Base-by-base conservation (phyloP, 2,329 filamentous ascomycete genomes). In the Blastomyces percursus region DNA sequence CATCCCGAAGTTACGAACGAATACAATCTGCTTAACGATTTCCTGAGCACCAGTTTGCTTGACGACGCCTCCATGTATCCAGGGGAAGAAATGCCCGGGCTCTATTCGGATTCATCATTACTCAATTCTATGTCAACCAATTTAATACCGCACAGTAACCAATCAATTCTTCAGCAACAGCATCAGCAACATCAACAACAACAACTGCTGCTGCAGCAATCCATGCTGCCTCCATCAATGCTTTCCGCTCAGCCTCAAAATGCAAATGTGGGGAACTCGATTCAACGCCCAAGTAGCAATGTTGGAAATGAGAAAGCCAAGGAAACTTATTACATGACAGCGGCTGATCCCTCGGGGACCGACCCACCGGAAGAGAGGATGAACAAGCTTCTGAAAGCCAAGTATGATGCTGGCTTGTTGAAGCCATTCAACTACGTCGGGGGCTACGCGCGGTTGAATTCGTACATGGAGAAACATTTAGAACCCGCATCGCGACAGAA, bases 341-440 rank as follows among this genome's bases (percentile, higher is more conserved):
- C 94, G 16, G 94, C 94, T 59, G 94, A 99, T 74, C 94, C 94
- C 2, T 90, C 90, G 6, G 93, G 93, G 60, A 85, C 91, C 68
- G 85, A 88, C 69, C 89, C 88, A 27, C 91, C 94, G 14, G 92
- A 96, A 75, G 91, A 96, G 74, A 88, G 94, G 64, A 96, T 99
- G 90, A 89, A 93, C 71, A 91, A 94, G 69, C 84, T 99, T 7
- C 84, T 99, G 62, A 90, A 89, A 73, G 94, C 94, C 66, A 99
- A 99, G 76, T 95, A 96, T 76, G 92, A 97, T 68, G 94, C 94
- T 0, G 94, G 94, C 1, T 82, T 99, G 71, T 80, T 99, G 63
- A 94, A 92, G 72, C 94, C 94, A 1, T 99, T 99, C 82, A 97
- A 97, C 78, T 99, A 99, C 75, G 90, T 97, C 69, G 96, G 95